Percentiles rank a stretch among this genome's conserved stretches.
Evolutionary conservation across 257 asterid genomes (phyloP).

Genomic region (Misopates orontium): DNA sequence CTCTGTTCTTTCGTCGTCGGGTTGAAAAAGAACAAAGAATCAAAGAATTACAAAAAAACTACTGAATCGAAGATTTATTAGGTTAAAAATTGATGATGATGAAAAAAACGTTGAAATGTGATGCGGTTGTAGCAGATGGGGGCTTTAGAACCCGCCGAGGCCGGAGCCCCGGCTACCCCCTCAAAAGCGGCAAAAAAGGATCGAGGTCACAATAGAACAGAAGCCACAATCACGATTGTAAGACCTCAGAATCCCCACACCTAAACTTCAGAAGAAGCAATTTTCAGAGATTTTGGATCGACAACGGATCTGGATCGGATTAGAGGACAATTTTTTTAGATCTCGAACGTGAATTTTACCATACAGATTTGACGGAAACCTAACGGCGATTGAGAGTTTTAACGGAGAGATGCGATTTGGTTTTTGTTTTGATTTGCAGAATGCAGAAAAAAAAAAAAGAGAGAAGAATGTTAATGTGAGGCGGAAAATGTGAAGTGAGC

Average conservation of each 20-base stretch:
- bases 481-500: constrained; percentile 50
- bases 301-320: neutral
- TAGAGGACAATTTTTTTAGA: constrained; percentile 14
- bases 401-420: constrained; percentile 19
- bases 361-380: constrained; percentile 62
- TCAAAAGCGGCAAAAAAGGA: constrained; percentile 85
- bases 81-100: neutral
- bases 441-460: neutral
- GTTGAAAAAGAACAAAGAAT: constrained; percentile 30
- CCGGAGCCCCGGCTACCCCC: constrained; percentile 99
- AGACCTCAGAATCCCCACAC: constrained; percentile 77
- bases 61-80: constrained; percentile 28
- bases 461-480: constrained; percentile 26
- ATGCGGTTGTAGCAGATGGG: constrained; percentile 75
- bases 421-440: constrained; percentile 22
- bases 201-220: constrained; percentile 66
- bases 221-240: constrained; percentile 45
- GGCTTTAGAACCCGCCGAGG: constrained; percentile 99
- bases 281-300: no score
- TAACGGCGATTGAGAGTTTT: constrained; percentile 31
- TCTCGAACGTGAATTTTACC: constrained; percentile 45
- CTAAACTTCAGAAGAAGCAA: constrained; percentile 79
- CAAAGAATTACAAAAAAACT: constrained; percentile 18
- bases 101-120: constrained; percentile 14
- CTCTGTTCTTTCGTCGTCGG: constrained; percentile 23